Conservation (phyloP, 176 grass and related monocot genomes). For the Ananas comosus region DNA sequence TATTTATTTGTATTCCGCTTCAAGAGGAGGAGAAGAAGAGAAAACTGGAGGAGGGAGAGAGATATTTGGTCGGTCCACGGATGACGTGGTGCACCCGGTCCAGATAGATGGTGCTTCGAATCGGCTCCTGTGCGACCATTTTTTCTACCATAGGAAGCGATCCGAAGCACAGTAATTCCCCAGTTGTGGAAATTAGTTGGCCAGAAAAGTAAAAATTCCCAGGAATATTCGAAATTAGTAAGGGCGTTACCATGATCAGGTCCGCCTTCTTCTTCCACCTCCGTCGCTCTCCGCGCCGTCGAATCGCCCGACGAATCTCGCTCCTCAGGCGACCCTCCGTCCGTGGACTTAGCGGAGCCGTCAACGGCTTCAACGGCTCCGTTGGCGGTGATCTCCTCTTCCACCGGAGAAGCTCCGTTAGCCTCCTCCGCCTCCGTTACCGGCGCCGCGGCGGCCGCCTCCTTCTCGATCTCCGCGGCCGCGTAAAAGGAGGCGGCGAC, state of each 20-base stretch:
- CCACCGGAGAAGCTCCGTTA: background rate
- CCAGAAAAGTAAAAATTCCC: constrained; percentile 16
- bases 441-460: constrained; percentile 4
- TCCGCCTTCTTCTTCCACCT: constrained; percentile 43
- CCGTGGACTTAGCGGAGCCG: background rate
- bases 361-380: background rate
- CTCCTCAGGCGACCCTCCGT: constrained; percentile 20
- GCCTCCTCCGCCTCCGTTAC: background rate
- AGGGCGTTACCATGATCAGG: constrained; percentile 52
- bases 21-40: too few species aligned
- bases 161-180: constrained; percentile 37
- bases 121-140: background rate
- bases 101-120: background rate
- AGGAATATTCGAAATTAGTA: constrained; percentile 17
- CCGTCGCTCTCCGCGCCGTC: constrained; percentile 48
- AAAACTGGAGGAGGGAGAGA: too few species aligned
- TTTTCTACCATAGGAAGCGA: constrained; percentile 7
- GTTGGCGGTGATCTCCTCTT: constrained; percentile 3
- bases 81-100: too few species aligned
- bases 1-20: too few species aligned
- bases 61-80: too few species aligned
- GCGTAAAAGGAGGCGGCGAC: constrained; percentile 34
- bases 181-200: background rate
- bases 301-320: constrained; percentile 60
- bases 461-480: constrained; percentile 33